phyloP scores from a whole-genome alignment of 2,329 filamentous ascomycete genomes.

The Neofusicoccum laricinum region DNA sequence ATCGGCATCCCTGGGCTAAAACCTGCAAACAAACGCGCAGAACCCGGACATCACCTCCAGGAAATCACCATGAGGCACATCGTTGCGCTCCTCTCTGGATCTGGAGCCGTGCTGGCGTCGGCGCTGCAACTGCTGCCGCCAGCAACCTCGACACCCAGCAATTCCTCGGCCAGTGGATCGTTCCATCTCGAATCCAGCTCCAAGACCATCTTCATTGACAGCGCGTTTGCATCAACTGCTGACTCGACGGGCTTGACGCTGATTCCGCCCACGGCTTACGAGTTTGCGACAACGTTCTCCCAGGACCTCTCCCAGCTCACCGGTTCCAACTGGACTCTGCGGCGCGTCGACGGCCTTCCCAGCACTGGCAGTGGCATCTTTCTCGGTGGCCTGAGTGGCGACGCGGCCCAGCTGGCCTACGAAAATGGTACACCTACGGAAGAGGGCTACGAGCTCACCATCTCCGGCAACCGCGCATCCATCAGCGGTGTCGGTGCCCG shows the following conservation, averaged over 20 bases:
- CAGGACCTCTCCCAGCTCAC: constrained; percentile 45
- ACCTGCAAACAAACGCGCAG: neutral
- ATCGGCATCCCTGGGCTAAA: constrained; percentile 1
- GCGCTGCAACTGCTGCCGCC: constrained; percentile 42
- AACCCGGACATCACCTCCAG: neutral
- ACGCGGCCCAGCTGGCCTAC: constrained; percentile 39
- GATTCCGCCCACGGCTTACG: constrained; percentile 50
- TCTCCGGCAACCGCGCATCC: constrained; percentile 32
- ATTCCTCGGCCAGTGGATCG: constrained; percentile 16
- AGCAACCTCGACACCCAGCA: constrained; percentile 25
- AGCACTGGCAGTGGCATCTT: constrained; percentile 40
- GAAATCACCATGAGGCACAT: neutral
- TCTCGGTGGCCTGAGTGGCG: constrained; percentile 35
- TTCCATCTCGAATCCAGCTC: constrained; percentile 25
- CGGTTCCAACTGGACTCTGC: constrained; percentile 42
- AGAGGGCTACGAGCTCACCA: constrained; percentile 50
- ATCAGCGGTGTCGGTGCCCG: constrained; percentile 44
- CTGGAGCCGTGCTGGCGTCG: constrained; percentile 19
- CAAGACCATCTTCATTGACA: constrained; percentile 43
- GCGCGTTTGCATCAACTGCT: constrained; percentile 35
- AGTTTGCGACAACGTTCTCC: constrained; percentile 49
- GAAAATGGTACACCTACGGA: constrained; percentile 47
- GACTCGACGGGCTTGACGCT: constrained; percentile 50
- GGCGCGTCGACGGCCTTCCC: constrained; percentile 36
- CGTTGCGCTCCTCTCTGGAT: neutral